Evolutionary conservation across 352 stramenopile species (phyloP), one percentile per base, ranked within the genome.

Genomic region (Paralagenidium karlingii): DNA sequence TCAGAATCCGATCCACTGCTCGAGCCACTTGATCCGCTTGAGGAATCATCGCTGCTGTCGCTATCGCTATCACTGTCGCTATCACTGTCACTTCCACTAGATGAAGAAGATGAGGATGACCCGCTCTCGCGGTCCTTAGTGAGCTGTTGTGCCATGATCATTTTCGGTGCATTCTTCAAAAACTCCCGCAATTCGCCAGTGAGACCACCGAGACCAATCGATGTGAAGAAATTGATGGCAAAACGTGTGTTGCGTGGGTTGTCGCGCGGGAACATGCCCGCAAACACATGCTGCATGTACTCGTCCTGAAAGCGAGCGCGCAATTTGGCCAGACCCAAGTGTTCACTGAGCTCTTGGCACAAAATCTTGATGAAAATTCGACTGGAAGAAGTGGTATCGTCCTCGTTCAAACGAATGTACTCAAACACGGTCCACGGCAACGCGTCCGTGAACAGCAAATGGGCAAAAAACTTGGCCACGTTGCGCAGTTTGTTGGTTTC

Each of bases 281-380:
- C 73, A 42, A 98, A 98, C 47, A 82, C 94, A 11, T 83, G 47
- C 47, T 68, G 49, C 87, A 96, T 95, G 52, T 84, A 83, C 19
- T 74, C 60, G 45, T 97, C 88, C 22, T 94, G 58, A 60, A 98
- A 98, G 7, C 94, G 76, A 37, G 95, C 64, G 55, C 97, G 96
- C 29, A 99, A 62, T 39, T 83, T 97, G 42, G 79, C 82, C 37
- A 99, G 82, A 22, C 96, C 96, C 49, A 99, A 71, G 36, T 97
- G 85, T 60, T 99, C 88, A 19, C 90, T 93, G 15, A 99, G 85
- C 55, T 99, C 95, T 57, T 99, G 94, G 27, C 91, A 89, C 25
- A 99, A 61, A 53, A 99, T 98, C 75, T 99, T 99, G 55, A 99
- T 94, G 55, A 99, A 99, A 58, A 99, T 99, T 63, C 96, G 87